Conservation (phyloP, 202 grass and related monocot genomes). For the Zoysia matrella region DNA sequence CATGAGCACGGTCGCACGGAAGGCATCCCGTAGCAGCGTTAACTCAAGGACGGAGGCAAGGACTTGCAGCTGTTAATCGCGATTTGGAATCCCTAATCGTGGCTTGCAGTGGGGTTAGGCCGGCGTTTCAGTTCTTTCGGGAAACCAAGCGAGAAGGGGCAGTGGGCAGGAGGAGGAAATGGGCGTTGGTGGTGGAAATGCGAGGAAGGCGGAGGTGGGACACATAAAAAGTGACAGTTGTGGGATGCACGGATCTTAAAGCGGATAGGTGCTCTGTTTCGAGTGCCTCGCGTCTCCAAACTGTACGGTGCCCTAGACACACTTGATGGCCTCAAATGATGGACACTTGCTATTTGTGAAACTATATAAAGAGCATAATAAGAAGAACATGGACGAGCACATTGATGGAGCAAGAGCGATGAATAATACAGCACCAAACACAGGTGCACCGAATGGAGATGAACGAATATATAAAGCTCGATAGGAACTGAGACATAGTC, state of each 20-base stretch:
- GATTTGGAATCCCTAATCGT: constrained; percentile 4
- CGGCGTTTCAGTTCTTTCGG: background rate
- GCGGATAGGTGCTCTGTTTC: background rate
- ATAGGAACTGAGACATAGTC: too few relatives aligned
- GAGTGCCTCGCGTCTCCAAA: background rate
- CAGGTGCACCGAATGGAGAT: too few relatives aligned
- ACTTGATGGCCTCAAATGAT: too few relatives aligned
- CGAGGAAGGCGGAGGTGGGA: background rate
- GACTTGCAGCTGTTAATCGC: constrained; percentile 2
- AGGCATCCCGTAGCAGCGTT: background rate
- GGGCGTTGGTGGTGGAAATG: background rate
- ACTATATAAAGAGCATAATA: too few relatives aligned
- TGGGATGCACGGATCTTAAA: background rate
- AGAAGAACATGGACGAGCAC: too few relatives aligned
- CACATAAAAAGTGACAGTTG: constrained; percentile 26
- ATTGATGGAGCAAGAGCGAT: too few relatives aligned
- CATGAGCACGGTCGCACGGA: background rate
- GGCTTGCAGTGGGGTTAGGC: background rate
- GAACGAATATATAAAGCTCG: too few relatives aligned
- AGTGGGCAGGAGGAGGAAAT: background rate
- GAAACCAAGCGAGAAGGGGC: background rate
- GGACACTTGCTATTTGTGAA: too few relatives aligned
- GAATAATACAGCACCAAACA: too few relatives aligned
- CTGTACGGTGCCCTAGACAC: background rate
- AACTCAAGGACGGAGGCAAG: background rate